A percentile compares a stretch with the other conserved stretches of the same genome.
Conservation (phyloP, 2,329 filamentous ascomycete genomes). For the Colletotrichum tofieldiae region DNA sequence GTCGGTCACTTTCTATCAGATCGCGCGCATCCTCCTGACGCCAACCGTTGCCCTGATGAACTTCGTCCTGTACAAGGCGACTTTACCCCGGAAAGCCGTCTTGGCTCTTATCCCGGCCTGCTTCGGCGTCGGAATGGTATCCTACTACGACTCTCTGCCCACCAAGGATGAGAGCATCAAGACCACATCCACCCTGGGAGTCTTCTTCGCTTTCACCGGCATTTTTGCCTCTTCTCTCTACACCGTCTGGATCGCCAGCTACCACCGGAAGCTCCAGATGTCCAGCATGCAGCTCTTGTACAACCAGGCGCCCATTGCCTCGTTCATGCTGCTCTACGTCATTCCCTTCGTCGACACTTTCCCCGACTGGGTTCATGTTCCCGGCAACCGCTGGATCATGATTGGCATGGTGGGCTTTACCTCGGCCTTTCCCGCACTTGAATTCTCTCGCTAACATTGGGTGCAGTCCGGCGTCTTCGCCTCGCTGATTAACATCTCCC, state of each 20-base stretch:
- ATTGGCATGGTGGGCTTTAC: conserved; percentile 68
- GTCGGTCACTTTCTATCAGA: conserved; percentile 79
- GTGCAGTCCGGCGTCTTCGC: conserved; percentile 74
- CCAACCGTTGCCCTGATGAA: conserved; percentile 78
- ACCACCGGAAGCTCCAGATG: conserved; percentile 76
- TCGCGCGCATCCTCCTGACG: conserved; percentile 77
- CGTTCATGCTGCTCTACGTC: conserved; percentile 74
- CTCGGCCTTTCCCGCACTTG: background rate
- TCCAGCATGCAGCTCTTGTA: conserved; percentile 79
- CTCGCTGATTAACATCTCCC: conserved; percentile 75
- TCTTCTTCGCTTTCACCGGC: conserved; percentile 75
- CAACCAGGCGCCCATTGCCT: conserved; percentile 77
- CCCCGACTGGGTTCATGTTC: conserved; percentile 69
- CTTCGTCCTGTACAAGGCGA: conserved; percentile 71
- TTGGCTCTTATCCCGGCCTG: conserved; percentile 74
- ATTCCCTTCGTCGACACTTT: conserved; percentile 78
- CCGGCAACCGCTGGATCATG: conserved; percentile 69
- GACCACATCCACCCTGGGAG: conserved; percentile 71
- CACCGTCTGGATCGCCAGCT: conserved; percentile 78
- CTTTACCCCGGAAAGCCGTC: conserved; percentile 68
- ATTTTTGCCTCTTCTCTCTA: conserved; percentile 78
- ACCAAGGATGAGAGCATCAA: conserved; percentile 63
- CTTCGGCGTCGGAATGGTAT: conserved; percentile 75
- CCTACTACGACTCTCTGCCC: conserved; percentile 77
- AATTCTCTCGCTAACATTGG: background rate